These are phyloP conservation scores for Aureoboletus auriporus DNA, from an alignment of 768 basidiomycete species.

Conservation along the genomic window DNA sequence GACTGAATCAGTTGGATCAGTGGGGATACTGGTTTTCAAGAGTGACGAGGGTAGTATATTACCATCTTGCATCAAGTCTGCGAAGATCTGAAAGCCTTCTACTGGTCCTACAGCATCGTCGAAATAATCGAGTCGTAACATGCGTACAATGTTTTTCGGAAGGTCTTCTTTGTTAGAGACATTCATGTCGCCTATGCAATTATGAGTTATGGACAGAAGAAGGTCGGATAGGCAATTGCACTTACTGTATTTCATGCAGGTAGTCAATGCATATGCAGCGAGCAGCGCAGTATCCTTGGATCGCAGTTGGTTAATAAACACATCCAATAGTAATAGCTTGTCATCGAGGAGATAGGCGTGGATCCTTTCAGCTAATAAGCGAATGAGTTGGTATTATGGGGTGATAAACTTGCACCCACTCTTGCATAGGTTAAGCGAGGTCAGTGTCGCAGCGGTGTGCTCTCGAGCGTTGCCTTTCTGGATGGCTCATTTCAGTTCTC, in stretches of 20 bases:
- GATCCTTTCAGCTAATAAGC: conserved; percentile 8
- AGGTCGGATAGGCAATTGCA: background rate
- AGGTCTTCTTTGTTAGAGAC: background rate
- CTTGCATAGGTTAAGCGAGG: conserved; percentile 17
- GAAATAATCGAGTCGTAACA: conserved; percentile 6
- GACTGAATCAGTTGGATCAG: background rate
- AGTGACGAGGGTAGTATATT: background rate
- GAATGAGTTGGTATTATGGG: background rate
- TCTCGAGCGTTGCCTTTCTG: background rate
- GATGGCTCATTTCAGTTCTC: conserved; percentile 3
- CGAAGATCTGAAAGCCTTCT: conserved; percentile 5
- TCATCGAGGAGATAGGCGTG: conserved; percentile 4
- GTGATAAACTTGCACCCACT: conserved; percentile 1
- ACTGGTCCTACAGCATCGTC: conserved; percentile 2
- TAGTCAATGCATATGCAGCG: conserved; percentile 14
- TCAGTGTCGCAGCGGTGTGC: conserved; percentile 22
- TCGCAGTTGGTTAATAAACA: conserved; percentile 13
- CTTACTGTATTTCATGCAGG: background rate
- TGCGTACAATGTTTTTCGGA: conserved; percentile 2
- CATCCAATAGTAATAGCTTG: background rate
- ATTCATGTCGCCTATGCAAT: conserved; percentile 8
- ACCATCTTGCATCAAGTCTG: conserved; percentile 2
- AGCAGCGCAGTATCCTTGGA: conserved; percentile 13
- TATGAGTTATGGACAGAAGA: background rate
- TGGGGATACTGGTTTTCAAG: background rate